Base-by-base conservation (phyloP, 75 land plant genomes). In the Ceratopteris richardii region DNA sequence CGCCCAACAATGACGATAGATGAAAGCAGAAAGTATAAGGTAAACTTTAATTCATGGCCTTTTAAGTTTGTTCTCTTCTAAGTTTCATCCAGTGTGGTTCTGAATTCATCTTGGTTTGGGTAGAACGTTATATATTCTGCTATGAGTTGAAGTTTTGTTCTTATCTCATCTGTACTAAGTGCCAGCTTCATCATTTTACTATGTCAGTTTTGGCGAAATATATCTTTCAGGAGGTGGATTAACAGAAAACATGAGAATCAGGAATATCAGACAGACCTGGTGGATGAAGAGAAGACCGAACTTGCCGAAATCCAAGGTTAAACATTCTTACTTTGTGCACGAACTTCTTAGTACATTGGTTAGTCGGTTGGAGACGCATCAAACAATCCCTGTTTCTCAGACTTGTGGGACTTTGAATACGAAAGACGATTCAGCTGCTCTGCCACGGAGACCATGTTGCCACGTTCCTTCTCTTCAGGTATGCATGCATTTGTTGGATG, bases 381-480 rank as follows among this genome's bases (percentile, higher is more conserved):
- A 10, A 40, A 10, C 13, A 9, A 14, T 14, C 14, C 12, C 22
- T 46, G 13, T 46, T 46, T 46, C 4, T 14, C 50, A 46, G 50
- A 21, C 17, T n/a, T 46, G 50, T 46, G 50, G 50, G 50, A 46
- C 4, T 3, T 18, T 21, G 50, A 46, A 4, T n/a, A 6, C 4
- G 50, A 46, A 46, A 46, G 50, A 46, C 18, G 50, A 14, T 46
- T 6, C 14, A 46, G 50, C 22, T 46, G 14, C 50, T 46, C 50
- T n/a, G 50, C 50, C 2, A 46, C 50, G 4, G 50, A 46, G 22
- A 6, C 17, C 22, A n/a, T 3, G 50, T 17, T 46, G 2, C 50
- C 50, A 5, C 50, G 50, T 17, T 46, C 50, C 22, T 46, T 5
- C 50, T 46, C 50, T 14, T 18, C 50, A 46, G 50, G 50, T 46